Base-by-base conservation (phyloP, 2,329 filamentous ascomycete genomes). In the Hypoxylon sp. region DNA sequence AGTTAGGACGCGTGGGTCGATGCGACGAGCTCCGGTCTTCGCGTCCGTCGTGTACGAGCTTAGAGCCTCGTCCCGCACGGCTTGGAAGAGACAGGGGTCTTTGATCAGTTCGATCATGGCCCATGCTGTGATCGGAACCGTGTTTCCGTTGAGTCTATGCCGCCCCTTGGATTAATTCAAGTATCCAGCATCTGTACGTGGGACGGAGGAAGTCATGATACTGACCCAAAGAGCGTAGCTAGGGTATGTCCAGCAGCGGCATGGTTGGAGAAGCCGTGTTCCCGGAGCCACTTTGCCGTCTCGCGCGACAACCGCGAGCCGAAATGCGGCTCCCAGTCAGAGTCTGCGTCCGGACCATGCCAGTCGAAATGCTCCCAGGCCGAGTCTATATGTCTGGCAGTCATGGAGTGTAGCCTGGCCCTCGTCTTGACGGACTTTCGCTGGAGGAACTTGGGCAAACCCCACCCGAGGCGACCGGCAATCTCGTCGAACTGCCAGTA, bases 91-190 rank as follows among this genome's bases (percentile, higher is more conserved):
- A 1, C 31, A 11, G 6, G 48, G 54, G 20, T 73, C 69, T 31
- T 60, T 48, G 15, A 70, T 51, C 2, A 71, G 26, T 21, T 73
- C 68, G 27, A 74, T 69, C 1, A 74, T 21, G 1, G 55, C 48
- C 72, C 72, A 74, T 0, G 62, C 61, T 3, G 67, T 58, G 0
- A 70, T 63, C 0, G 72, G 72, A 4, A 74, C 60, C 0, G 67
- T 63, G 40, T 74, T 73, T 4, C 67, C 62, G 24, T 72, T 70
- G 18, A 64, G 48, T 13, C 40, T 29, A 17, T 20, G 13, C 4
- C n/a, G n/a, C n/a, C n/a, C n/a, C n/a, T n/a, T n/a, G n/a, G n/a
- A 37, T 35, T 11, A 21, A 11, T 6, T 15, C 27, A n/a, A n/a
- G 2, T 5, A 31, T 24, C 15, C n/a, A 18, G 24, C 21, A 17